Evolutionary conservation across 106 monocot species (phyloP), one percentile per base, ranked within the genome.

Genomic region (Apostasia ramifera): DNA sequence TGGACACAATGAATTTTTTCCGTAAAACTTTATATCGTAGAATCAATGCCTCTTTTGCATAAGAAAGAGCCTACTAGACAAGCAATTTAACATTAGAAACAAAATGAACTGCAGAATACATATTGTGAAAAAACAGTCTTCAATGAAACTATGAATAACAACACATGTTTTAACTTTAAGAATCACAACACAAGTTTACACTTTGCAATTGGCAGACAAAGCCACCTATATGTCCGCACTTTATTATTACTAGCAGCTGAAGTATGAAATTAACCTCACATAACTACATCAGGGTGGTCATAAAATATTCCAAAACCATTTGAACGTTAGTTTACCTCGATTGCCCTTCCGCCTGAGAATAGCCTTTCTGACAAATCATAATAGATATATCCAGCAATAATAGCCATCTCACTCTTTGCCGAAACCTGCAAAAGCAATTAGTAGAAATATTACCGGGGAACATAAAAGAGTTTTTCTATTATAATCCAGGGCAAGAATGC

Each of bases 331-430:
- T 58, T 76, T 79, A 88, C 88, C 85, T 91, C 87, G 76, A 68
- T 76, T 49, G 81, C n/a, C 48, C 61, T 61, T 67, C 94, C 91
- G 59, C 61, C 45, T 61, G 72, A 74, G 9, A 81, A 75, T 55
- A 94, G 73, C 51, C 88, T 83, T 74, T 85, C 85, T 59, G 94
- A 78, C 67, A 94, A 78, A 80, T 94, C 88, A 73, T 85, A 75
- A 45, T 88, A 91, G 47, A 91, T 79, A 75, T 79, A 70, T 62
- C 84, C 77, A 66, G 91, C 87, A 78, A 76, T 26, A 72, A 81
- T 81, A 57, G 74, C 67, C 60, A 76, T 80, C 71, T 81, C 74
- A 67, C 71, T 77, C 46, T 75, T 9, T 56, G 78, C 15, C 45
- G 80, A 68, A 54, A 59, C 72, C 94, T 91, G 48, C 42, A 79